Evolutionary conservation across 208 protist genomes (phyloP), one percentile per base, ranked within the genome.

Genomic region (Baffinella frigidus): DNA sequence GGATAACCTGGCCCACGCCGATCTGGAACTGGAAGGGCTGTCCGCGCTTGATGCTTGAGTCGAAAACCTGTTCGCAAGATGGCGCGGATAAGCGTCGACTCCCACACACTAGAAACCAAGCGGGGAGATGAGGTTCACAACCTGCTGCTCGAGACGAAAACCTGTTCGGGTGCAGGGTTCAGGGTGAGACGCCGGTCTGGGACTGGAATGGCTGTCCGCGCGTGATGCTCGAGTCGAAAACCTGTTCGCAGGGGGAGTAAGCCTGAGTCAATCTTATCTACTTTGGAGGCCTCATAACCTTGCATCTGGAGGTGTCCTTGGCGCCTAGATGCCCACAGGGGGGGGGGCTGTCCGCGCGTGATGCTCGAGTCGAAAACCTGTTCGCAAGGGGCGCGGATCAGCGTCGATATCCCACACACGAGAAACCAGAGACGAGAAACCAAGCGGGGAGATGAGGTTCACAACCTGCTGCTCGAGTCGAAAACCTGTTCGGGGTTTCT

Each of bases 11-110:
- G 0, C 77, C 77, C 20, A 67, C 50, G 33, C 77, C 77, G 14
- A 87, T 67, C 50, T 87, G 77, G 44, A 87, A 87, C 48, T 56
- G 17, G 77, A 87, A 87, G 44, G 77, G 77, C 48, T 4, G 38
- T 1, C 77, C 77, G 5, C 77, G 77, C 41, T 87, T 2, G 27
- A 62, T 20, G 7, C n/a, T 41, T 1, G 77, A 45, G 38, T 87
- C 77, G 77, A 87, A 87, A 0, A 80, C 71, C 71, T 80, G 71
- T 27, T 14, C 0, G 71, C 56, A 64, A n/a, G n/a, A n/a, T n/a
- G 48, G n/a, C n/a, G n/a, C n/a, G n/a, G n/a, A n/a, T n/a, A n/a
- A n/a, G n/a, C n/a, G n/a, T n/a, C n/a, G n/a, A n/a, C n/a, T n/a
- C n/a, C n/a, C n/a, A n/a, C n/a, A n/a, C n/a, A n/a, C n/a, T n/a